Evolutionary conservation across 2,329 filamentous ascomycete genomes (phyloP).

Genomic region (Fusarium sp.): DNA sequence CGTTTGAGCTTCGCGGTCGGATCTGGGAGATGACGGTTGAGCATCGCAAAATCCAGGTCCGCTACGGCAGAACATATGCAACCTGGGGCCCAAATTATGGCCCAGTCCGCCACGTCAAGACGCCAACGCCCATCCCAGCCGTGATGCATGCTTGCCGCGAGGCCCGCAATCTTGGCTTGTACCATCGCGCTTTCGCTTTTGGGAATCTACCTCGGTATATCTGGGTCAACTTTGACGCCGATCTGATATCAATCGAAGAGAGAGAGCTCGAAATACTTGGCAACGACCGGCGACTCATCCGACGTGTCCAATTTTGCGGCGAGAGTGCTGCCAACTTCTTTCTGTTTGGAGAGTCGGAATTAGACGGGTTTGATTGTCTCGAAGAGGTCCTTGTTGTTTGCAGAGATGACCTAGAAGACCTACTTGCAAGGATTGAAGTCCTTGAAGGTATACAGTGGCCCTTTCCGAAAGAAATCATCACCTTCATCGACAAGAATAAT

Average conservation of each 20-base stretch:
- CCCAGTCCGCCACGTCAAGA: not conserved
- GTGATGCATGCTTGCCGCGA: slow-evolving; percentile 12
- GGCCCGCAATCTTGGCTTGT: slow-evolving; percentile 6
- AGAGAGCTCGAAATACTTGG: not conserved
- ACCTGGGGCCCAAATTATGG: not conserved
- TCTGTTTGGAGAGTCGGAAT: not conserved
- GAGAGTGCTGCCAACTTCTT: not conserved
- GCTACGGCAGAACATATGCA: not conserved
- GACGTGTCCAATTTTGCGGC: slow-evolving; percentile 3
- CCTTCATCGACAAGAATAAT: not conserved
- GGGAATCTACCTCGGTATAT: slow-evolving; percentile 7
- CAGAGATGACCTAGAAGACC: not conserved
- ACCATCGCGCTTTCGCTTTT: not conserved
- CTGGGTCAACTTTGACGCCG: slow-evolving; percentile 7
- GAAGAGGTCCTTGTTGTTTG: not conserved
- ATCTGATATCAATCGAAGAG: slow-evolving; percentile 13
- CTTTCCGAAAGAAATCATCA: not conserved
- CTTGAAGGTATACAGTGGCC: not conserved
- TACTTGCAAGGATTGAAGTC: not conserved
- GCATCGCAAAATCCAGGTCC: slow-evolving; percentile 22
- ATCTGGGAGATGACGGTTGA: slow-evolving; percentile 26
- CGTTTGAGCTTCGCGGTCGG: slow-evolving; percentile 23
- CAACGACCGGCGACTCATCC: not conserved
- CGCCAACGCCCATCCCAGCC: slow-evolving; percentile 4
- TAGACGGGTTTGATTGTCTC: not conserved